phyloP scores from a whole-genome alignment of 306 rosid species.

The Cotoneaster glaucophyllus region DNA sequence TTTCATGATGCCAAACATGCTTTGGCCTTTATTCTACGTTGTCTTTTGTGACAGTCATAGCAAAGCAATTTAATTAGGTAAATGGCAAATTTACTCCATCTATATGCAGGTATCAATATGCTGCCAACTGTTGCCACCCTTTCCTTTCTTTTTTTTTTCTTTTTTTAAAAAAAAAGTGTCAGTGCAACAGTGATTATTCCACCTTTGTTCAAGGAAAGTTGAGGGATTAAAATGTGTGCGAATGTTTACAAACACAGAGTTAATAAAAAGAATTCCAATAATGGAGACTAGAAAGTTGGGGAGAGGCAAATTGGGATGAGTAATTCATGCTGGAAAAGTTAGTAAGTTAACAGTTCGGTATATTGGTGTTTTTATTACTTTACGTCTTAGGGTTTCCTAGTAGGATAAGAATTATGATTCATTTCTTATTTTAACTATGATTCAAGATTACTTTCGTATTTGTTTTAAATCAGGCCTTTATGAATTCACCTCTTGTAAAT shows the following conservation, averaged over 20 bases:
- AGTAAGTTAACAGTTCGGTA: too few species aligned
- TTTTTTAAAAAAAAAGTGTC: not conserved
- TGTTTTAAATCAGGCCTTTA: too few species aligned
- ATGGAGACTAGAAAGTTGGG: not conserved
- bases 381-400: too few species aligned
- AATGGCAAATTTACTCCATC: constrained; percentile 12
- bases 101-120: constrained; percentile 11
- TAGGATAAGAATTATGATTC: too few species aligned
- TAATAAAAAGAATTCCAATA: not conserved
- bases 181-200: not conserved
- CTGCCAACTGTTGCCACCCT: constrained; percentile 12
- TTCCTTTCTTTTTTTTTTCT: not conserved
- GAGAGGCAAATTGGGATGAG: not conserved
- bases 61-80: constrained; percentile 6
- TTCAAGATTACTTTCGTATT: too few species aligned
- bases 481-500: too few species aligned
- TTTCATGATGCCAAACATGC: constrained; percentile 6
- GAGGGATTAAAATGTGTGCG: not conserved
- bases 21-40: constrained; percentile 29
- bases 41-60: not conserved
- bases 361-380: too few species aligned
- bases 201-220: not conserved
- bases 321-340: too few species aligned
- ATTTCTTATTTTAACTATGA: too few species aligned
- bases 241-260: not conserved